phyloP scores from a whole-genome alignment of 371 early-diverging fungal species.

The Syncephalastrum monosporum region DNA sequence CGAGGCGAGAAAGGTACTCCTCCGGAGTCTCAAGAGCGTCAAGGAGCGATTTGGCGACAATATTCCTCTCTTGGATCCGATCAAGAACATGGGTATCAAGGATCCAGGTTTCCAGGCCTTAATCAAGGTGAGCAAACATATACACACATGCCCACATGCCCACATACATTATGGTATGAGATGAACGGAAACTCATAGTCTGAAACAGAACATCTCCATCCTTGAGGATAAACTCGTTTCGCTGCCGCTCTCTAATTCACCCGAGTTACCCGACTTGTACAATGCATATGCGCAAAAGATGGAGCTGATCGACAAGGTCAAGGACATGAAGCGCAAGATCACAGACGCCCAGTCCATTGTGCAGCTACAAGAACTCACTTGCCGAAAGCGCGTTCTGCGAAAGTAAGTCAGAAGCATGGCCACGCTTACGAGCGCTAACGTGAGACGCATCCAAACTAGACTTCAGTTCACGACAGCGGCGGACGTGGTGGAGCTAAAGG shows the following conservation, averaged over 20 bases:
- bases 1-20: constrained; percentile 10
- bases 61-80: constrained; percentile 85
- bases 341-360: constrained; percentile 78
- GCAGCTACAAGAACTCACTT: constrained; percentile 92
- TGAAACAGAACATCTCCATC: constrained; percentile 60
- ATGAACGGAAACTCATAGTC: not conserved
- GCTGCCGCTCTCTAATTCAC: constrained; percentile 57
- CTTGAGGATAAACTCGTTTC: constrained; percentile 65
- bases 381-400: constrained; percentile 87
- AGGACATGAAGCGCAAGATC: constrained; percentile 68
- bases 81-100: constrained; percentile 86
- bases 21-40: constrained; percentile 41
- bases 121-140: constrained; percentile 48
- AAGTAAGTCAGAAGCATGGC: constrained; percentile 22
- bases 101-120: constrained; percentile 80
- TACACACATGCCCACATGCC: no score
- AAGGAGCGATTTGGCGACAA: constrained; percentile 71
- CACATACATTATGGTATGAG: not conserved
- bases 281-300: constrained; percentile 69
- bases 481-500: constrained; percentile 95
- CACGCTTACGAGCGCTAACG: not conserved
- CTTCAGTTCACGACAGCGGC: constrained; percentile 79
- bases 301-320: constrained; percentile 52
- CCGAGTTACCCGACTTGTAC: constrained; percentile 61
- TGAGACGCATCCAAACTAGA: constrained; percentile 30